Base-by-base conservation (phyloP, 225 moss, liverwort and hornwort species). In the Antitrichia curtipendula region DNA sequence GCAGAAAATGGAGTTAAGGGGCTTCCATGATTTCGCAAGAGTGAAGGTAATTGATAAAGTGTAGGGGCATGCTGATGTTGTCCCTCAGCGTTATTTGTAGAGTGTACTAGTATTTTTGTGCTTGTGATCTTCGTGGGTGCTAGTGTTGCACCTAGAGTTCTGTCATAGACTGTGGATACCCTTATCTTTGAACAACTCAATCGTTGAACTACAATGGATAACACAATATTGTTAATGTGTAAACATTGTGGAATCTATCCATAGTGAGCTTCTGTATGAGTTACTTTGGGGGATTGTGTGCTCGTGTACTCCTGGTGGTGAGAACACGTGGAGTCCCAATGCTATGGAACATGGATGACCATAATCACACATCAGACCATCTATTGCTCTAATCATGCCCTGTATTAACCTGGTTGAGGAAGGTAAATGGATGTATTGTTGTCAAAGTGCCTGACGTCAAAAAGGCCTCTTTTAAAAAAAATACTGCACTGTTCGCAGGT, bases 1-100 rank as follows among this genome's bases (percentile, higher is more conserved):
- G 90, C 89, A 93, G 89, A 93, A 54, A 86, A 84, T 82, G 88
- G 90, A 90, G 73, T 88, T 75, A 86, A 88, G 83, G 85, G 88
- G 73, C 89, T 87, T 88, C 66, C 59, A 80, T 86, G 77, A 77
- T 87, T 89, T 78, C 76, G 86, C 74, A 49, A 88, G 82, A 59
- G 82, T 36, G 85, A 75, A 89, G 89, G 90, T 89, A 74, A 78
- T 80, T 84, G 54, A 86, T 90, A 52, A 66, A 84, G 53, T 47
- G 45, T 68, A 76, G 86, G 71, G 76, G 47, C 87, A 82, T 84
- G 72, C 54, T 72, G 64, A 68, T 81, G n/a, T 89, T 70, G 57
- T 85, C 57, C 62, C 61, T 54, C 70, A 80, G 57, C 27, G 27
- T 83, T 52, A 53, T 60, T 82, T 88, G 23, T 75, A 56, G 68